phyloP scores from a whole-genome alignment of 2,329 filamentous ascomycete genomes.

The Ophiostoma pallidulum region DNA sequence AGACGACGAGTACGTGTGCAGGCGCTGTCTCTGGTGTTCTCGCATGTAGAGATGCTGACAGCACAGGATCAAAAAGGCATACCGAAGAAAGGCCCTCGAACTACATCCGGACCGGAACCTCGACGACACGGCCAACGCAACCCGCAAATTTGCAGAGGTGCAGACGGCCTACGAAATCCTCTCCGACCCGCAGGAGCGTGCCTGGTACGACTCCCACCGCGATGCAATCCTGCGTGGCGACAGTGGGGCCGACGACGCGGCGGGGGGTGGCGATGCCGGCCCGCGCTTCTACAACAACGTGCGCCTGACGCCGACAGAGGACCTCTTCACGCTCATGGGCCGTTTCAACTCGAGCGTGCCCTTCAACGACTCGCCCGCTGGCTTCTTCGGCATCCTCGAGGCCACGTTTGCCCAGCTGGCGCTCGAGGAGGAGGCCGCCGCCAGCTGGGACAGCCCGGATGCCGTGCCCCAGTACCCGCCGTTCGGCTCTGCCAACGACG shows the following conservation, averaged over 20 bases:
- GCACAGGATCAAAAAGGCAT: constrained; percentile 79
- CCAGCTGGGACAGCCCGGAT: constrained; percentile 47
- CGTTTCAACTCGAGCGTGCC: constrained; percentile 70
- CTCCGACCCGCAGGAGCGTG: constrained; percentile 86
- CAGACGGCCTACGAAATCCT: constrained; percentile 94
- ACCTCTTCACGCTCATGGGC: constrained; percentile 68
- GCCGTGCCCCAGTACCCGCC: constrained; percentile 56
- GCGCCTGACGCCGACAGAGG: constrained; percentile 67
- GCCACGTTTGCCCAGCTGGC: constrained; percentile 73
- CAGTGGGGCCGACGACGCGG: constrained; percentile 29
- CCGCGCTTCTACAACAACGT: constrained; percentile 49
- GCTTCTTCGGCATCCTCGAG: constrained; percentile 75
- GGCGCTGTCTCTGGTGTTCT: not conserved
- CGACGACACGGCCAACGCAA: constrained; percentile 72
- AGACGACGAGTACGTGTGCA: constrained; percentile 67
- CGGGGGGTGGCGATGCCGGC: constrained; percentile 28
- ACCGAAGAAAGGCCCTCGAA: constrained; percentile 81
- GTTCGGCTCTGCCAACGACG: constrained; percentile 69
- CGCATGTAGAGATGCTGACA: not conserved
- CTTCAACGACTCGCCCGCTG: constrained; percentile 68
- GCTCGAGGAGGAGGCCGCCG: constrained; percentile 68
- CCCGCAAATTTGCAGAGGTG: constrained; percentile 78
- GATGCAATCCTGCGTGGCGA: constrained; percentile 69
- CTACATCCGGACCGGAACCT: constrained; percentile 92
- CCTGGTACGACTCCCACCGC: constrained; percentile 96